Evolutionary conservation across 2,329 filamentous ascomycete genomes (phyloP), one percentile per base, ranked within the genome.

Genomic region (Tolypocladium paradoxum): DNA sequence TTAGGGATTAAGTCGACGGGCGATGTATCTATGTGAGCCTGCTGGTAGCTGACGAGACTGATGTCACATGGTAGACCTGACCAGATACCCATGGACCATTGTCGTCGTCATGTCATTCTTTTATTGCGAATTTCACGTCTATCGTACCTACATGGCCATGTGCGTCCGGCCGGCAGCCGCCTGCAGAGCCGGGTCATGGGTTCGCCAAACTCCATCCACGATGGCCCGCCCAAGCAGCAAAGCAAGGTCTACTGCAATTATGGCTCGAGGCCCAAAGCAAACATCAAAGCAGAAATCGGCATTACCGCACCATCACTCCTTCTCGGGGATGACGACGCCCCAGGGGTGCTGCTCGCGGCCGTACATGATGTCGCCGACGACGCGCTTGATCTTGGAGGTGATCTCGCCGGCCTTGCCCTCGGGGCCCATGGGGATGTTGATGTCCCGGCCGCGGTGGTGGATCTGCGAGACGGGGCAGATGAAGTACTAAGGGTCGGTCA

Each of bases 321-420:
- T 77, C 68, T 87, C 83, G 51, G 80, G 73, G 36, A 90, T 76
- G 36, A 87, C 76, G 53, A 88, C 77, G 36, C 79, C 83, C 85
- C 87, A 90, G 48, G 79, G 72, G 65, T 90, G 85, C 54, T 83
- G 64, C 63, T 78, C 80, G 54, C 77, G 77, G 55, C 86, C 86
- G 66, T 85, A 90, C 83, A 88, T 89, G 70, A 90, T 88, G 59
- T 85, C 82, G 58, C 76, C 74, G 58, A 90, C 72, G 79, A 79
- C 85, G 37, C 70, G 70, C 76, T 88, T 90, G 66, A 90, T 71
- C 67, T 75, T 73, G 60, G 68, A 63, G n/a, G 83, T 83, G 62
- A 83, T 76, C 43, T 74, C 67, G 48, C 79, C 83, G n/a, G 65
- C 60, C 4, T 61, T 56, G 47, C 75, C 76, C 52, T 76, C 69